Evolutionary conservation across 1,139 yeast genomes (phyloP), one percentile per base, ranked within the genome.

Genomic region (Meyerozyma athensensis): DNA sequence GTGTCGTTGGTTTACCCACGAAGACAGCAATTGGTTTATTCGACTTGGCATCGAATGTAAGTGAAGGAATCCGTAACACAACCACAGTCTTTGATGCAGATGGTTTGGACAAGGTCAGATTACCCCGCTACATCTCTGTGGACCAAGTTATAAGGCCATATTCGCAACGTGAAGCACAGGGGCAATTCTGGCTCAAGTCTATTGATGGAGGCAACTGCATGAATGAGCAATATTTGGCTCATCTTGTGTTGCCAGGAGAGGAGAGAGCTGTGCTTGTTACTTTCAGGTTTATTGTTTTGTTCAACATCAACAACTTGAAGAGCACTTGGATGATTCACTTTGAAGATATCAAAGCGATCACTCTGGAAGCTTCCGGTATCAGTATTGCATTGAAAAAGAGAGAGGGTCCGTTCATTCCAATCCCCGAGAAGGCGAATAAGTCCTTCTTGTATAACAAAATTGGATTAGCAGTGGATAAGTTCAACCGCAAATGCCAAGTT

Each of bases 1-100:
- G 98, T n/a, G 57, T 94, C 17, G 78, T 94, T 39, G 98, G 98
- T 0, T 65, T 94, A 28, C 98, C 98, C 0, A 89, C 98, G 0
- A 94, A 94, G 61, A 87, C 98, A 0, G 96, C 97, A 0, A 89
- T 92, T 52, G 99, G 99, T 6, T 59, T 92, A 23, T 83, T 94
- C 52, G 99, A 94, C 56, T 69, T 94, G 47, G 96, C 98, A 0
- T 84, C 87, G 35, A 90, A 87, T 60, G 81, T 92, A 20, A 82
- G 96, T 63, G 97, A 90, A 57, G 97, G 97, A 18, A 90, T 94
- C 36, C 74, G 92, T 43, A 89, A 84, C 56, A 86, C 97, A 0
- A 87, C 99, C 0, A 86, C 96, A 0, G 92, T 86, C 2, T 84
- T 89, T 56, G 97, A 87, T 56, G 77, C 77, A 3, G 90, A 82